Percentiles rank a stretch among this genome's conserved stretches.
phyloP scores from a whole-genome alignment of 192 early-diverging fungal species.

The Phycomyces nitens region DNA sequence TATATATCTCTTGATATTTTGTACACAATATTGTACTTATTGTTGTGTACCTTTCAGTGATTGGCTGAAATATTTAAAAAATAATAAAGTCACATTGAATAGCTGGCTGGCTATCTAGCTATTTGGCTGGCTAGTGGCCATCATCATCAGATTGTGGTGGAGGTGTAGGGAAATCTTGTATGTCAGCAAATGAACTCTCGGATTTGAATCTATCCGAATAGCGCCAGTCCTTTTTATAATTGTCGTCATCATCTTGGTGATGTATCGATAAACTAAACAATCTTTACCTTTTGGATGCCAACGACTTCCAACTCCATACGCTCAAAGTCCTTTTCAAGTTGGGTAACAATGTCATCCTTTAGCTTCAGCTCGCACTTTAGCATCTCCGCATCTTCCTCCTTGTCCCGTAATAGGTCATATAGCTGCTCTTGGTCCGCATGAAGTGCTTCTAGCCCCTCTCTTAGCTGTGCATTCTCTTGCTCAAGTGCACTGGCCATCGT shows the following conservation, averaged over 20 bases:
- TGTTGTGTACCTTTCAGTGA: not conserved
- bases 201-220: conserved; percentile 8
- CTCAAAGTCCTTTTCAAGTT: conserved; percentile 38
- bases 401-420: conserved; percentile 25
- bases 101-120: too few species aligned
- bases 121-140: too few species aligned
- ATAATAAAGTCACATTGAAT: not conserved
- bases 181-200: conserved; percentile 17
- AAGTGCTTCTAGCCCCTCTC: conserved; percentile 12
- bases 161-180: conserved; percentile 16
- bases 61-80: not conserved
- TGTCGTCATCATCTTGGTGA: not conserved
- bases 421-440: conserved; percentile 24
- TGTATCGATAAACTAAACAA: too few species aligned
- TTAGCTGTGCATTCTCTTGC: conserved; percentile 24
- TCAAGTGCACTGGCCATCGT: conserved; percentile 17
- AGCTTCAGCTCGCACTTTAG: conserved; percentile 32
- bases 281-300: conserved; percentile 30
- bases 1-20: too few species aligned
- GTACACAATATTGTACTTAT: too few species aligned
- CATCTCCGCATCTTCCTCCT: conserved; percentile 28
- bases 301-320: conserved; percentile 28
- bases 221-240: conserved; percentile 8
- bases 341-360: conserved; percentile 36
- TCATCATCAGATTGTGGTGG: not conserved